phyloP scores from a whole-genome alignment of 768 basidiomycete genomes.

The Phylloporus sp. region DNA sequence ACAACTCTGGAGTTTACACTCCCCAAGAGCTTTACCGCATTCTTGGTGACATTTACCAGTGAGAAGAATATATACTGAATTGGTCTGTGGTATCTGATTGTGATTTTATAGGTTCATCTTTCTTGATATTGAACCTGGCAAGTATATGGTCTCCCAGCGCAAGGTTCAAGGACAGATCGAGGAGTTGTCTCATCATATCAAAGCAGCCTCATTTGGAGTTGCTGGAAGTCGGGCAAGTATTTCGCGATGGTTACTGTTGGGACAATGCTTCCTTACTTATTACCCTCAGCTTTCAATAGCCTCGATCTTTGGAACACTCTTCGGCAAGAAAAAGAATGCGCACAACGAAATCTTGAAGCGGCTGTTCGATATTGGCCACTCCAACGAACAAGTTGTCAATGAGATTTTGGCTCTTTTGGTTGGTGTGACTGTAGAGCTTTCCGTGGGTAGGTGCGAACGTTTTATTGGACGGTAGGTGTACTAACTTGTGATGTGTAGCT shows the following conservation, averaged over 20 bases:
- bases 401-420: constrained; percentile 70
- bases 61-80: not conserved
- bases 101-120: constrained; percentile 60
- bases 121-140: constrained; percentile 61
- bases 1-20: constrained; percentile 58
- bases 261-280: not conserved
- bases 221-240: constrained; percentile 42
- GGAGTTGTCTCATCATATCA: constrained; percentile 56
- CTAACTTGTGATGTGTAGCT: constrained; percentile 35
- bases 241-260: not conserved
- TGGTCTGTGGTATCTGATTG: not conserved
- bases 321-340: constrained; percentile 40
- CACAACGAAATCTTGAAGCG: constrained; percentile 54
- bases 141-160: constrained; percentile 51
- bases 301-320: constrained; percentile 47
- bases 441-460: constrained; percentile 46
- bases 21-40: constrained; percentile 58
- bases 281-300: constrained; percentile 28
- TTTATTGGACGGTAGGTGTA: not conserved
- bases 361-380: constrained; percentile 52
- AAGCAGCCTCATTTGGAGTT: constrained; percentile 38
- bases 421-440: constrained; percentile 61
- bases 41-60: constrained; percentile 71
- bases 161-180: constrained; percentile 51
- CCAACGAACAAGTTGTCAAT: constrained; percentile 62